A percentile compares a stretch with the other conserved stretches of the same genome.
Evolutionary conservation across 306 rosid genomes (phyloP).

Genomic region (Comarum palustre): DNA sequence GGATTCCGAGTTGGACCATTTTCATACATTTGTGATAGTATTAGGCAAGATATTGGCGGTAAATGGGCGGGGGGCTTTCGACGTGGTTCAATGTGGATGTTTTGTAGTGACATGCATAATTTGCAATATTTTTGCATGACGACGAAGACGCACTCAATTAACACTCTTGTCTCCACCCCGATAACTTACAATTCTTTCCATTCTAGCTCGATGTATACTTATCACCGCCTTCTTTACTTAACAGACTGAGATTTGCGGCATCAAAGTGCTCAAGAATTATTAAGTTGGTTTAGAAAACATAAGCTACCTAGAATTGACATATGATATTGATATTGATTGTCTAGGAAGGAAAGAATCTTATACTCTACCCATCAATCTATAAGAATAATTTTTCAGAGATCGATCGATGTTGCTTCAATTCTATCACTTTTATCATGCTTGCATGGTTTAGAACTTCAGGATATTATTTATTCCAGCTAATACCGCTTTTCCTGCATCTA

Average conservation of each 20-base stretch:
- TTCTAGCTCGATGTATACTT: neutral
- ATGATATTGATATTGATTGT: neutral
- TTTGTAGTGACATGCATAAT: neutral
- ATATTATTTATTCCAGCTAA: neutral
- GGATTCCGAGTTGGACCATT: neutral
- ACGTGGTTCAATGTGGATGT: neutral
- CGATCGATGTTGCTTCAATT: neutral
- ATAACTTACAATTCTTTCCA: neutral
- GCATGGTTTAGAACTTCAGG: neutral
- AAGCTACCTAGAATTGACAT: neutral
- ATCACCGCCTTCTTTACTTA: neutral
- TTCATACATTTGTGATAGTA: neutral
- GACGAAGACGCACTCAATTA: neutral
- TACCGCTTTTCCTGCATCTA: neutral
- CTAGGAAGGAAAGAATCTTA: neutral
- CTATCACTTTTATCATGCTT: constrained; percentile 11
- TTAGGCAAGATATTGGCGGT: neutral
- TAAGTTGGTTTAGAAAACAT: neutral
- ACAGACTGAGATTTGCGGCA: neutral
- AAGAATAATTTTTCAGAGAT: constrained; percentile 1
- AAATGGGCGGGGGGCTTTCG: neutral
- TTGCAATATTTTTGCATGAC: neutral
- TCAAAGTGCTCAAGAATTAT: neutral
- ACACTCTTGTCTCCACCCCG: neutral
- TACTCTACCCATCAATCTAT: neutral